Evolutionary conservation across 2,329 filamentous ascomycete genomes (phyloP).

Genomic region (Paramyrothecium roridum): DNA sequence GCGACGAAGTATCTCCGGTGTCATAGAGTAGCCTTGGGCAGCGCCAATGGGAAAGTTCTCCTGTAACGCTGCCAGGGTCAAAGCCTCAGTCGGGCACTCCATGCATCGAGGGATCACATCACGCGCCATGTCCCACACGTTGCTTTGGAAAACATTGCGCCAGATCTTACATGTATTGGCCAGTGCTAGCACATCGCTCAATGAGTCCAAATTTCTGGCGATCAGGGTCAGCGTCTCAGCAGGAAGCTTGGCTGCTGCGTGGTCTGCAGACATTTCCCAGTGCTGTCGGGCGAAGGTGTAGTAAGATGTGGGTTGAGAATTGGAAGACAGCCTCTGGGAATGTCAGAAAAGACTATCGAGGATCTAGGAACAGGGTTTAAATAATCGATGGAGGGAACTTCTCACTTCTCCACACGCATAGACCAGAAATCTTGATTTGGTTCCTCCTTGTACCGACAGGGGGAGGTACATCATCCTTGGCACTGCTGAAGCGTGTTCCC

Average conservation of each 20-base stretch:
- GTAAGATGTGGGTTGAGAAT: no score
- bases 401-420: no score
- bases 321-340: no score
- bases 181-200: neutral
- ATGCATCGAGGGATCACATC: neutral
- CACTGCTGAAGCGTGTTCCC: no score
- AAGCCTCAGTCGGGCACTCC: neutral
- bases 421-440: no score
- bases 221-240: neutral
- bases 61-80: neutral
- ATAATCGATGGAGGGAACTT: no score
- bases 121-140: neutral
- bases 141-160: neutral
- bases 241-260: neutral
- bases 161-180: neutral
- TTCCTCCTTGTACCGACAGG: no score
- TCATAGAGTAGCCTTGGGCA: neutral
- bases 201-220: neutral
- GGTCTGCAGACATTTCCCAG: neutral
- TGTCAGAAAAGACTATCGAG: no score
- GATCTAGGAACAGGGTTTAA: no score
- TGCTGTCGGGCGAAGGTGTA: no score
- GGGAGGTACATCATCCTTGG: no score
- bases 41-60: neutral
- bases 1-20: neutral